Percentiles rank a stretch among this genome's conserved stretches.
Conservation (phyloP, 352 stramenopile species). For the Lagenidium sp. region DNA sequence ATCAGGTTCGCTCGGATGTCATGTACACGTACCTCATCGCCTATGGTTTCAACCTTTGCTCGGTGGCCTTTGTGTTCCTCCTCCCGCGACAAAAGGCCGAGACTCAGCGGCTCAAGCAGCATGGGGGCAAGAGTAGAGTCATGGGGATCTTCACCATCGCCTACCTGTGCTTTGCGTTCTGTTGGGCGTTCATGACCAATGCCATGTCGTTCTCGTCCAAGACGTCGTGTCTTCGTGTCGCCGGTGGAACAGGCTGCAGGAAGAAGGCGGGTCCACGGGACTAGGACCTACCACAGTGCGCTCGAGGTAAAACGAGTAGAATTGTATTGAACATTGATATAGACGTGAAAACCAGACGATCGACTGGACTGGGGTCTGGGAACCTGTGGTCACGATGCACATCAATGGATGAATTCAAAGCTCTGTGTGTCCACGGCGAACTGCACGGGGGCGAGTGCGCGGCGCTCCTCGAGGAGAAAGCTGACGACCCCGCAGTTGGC, state of each 20-base stretch:
- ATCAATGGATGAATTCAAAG: too few relatives aligned
- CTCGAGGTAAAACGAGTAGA: too few relatives aligned
- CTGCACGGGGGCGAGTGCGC: too few relatives aligned
- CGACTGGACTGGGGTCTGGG: too few relatives aligned
- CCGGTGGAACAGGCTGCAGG: slow-evolving; percentile 1
- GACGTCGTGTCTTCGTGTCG: slow-evolving; percentile 1
- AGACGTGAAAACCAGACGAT: too few relatives aligned
- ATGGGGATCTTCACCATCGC: not conserved
- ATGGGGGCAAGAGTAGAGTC: not conserved
- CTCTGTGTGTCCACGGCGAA: too few relatives aligned
- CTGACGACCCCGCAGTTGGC: slow-evolving; percentile 70
- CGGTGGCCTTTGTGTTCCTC: not conserved
- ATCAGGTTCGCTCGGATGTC: slow-evolving; percentile 1
- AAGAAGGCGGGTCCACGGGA: too few relatives aligned
- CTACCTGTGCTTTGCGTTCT: not conserved
- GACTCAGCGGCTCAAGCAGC: not conserved
- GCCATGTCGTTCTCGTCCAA: not conserved
- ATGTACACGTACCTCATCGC: slow-evolving; percentile 1
- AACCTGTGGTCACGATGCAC: too few relatives aligned
- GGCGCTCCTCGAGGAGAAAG: too few relatives aligned
- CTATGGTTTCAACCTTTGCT: not conserved
- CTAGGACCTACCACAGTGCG: too few relatives aligned
- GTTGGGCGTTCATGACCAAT: slow-evolving; percentile 1
- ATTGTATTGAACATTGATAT: too few relatives aligned
- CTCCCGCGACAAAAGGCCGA: slow-evolving; percentile 3